These are phyloP conservation scores for Fonsecaea erecta DNA, from an alignment of 2,329 filamentous ascomycete genomes.

Conservation along the genomic window DNA sequence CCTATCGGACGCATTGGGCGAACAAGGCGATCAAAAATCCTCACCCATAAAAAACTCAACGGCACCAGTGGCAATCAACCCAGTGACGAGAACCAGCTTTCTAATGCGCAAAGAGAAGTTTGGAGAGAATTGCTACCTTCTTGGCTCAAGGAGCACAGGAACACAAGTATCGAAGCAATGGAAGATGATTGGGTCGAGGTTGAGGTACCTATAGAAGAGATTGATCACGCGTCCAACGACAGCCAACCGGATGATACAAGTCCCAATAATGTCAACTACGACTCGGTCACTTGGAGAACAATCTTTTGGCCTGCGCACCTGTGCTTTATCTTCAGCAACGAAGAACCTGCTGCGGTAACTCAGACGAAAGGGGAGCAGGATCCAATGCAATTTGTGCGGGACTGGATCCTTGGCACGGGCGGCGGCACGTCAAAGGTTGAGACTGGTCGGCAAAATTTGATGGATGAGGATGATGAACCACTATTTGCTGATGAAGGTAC, in stretches of 20 bases:
- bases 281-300: slow-evolving; percentile 45
- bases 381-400: slow-evolving; percentile 50
- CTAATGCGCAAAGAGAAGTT: slow-evolving; percentile 9
- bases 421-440: slow-evolving; percentile 1
- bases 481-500: slow-evolving; percentile 35
- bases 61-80: neutral
- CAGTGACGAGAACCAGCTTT: neutral
- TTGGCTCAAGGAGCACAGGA: slow-evolving; percentile 28
- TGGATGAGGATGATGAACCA: slow-evolving; percentile 29
- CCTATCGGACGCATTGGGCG: slow-evolving; percentile 27
- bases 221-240: slow-evolving; percentile 1
- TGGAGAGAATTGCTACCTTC: slow-evolving; percentile 30
- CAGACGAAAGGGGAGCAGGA: slow-evolving; percentile 36
- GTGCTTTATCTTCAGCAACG: slow-evolving; percentile 46
- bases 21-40: neutral
- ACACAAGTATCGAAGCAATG: slow-evolving; percentile 3
- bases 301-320: slow-evolving; percentile 52
- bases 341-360: slow-evolving; percentile 31
- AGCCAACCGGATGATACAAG: slow-evolving; percentile 1
- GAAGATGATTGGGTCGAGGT: slow-evolving; percentile 30
- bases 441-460: slow-evolving; percentile 1
- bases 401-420: slow-evolving; percentile 44
- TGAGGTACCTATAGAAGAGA: slow-evolving; percentile 29
- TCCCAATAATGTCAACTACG: slow-evolving; percentile 39
- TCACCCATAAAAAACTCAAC: neutral